These are phyloP conservation scores for Clarireedia sp. DNA, from an alignment of 2,329 filamentous ascomycete genomes.

Conservation along the genomic window DNA sequence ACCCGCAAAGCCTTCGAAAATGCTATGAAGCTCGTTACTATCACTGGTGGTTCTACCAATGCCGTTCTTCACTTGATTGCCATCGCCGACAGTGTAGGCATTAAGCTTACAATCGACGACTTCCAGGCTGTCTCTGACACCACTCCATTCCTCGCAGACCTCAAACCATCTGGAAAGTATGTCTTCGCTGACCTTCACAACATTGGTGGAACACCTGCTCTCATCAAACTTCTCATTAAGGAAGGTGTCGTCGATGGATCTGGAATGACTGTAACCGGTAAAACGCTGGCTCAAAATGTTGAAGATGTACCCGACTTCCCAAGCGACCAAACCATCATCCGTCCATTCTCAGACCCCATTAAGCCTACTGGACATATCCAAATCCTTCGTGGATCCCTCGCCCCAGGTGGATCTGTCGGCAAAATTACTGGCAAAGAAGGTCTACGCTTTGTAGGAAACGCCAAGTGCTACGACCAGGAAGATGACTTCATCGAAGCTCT, in stretches of 20 bases:
- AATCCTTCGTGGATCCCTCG: slow-evolving; percentile 61
- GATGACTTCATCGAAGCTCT: slow-evolving; percentile 61
- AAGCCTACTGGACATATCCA: slow-evolving; percentile 66
- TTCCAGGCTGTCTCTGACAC: slow-evolving; percentile 77
- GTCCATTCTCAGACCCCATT: slow-evolving; percentile 59
- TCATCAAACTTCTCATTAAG: slow-evolving; percentile 50
- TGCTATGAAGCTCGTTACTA: slow-evolving; percentile 75
- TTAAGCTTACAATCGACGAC: slow-evolving; percentile 78
- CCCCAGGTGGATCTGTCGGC: slow-evolving; percentile 62
- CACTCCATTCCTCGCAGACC: slow-evolving; percentile 70
- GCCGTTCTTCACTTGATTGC: slow-evolving; percentile 79
- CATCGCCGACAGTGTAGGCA: slow-evolving; percentile 71
- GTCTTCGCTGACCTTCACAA: slow-evolving; percentile 50
- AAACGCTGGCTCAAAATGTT: slow-evolving; percentile 51
- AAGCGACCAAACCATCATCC: slow-evolving; percentile 61
- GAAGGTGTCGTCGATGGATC: slow-evolving; percentile 51
- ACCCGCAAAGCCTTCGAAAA: slow-evolving; percentile 77
- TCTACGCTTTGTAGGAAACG: slow-evolving; percentile 57
- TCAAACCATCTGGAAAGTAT: slow-evolving; percentile 68
- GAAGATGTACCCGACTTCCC: slow-evolving; percentile 56
- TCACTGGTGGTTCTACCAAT: slow-evolving; percentile 79
- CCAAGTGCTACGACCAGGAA: slow-evolving; percentile 62
- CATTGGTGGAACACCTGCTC: slow-evolving; percentile 49
- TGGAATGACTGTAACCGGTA: slow-evolving; percentile 53
- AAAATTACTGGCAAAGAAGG: slow-evolving; percentile 76